Evolutionary conservation across 495 filamentous ascomycete genomes (phyloP), one percentile per base, ranked within the genome.

Genomic region (Daldinia grandis): DNA sequence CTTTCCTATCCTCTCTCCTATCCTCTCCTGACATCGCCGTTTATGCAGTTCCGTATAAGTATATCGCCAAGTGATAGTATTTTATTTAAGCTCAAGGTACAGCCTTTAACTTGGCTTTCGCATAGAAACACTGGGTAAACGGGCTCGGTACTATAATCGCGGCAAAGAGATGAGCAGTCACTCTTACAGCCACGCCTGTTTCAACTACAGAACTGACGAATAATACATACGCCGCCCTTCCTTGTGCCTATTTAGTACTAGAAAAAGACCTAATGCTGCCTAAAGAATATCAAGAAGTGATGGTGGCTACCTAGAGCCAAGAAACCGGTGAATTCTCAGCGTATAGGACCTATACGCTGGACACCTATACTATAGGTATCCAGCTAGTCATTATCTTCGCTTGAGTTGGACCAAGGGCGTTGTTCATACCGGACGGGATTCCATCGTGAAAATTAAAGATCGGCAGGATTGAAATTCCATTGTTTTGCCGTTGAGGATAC

Each of bases 141-240:
- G 77, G 77, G 7, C 66, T 80, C 0, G 62, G 56, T 3, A 78
- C 73, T 2, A 31, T 66, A 7, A 53, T 69, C 2, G 58, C 24
- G 9, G 78, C 73, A 8, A 3, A 67, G 27, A 69, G 72, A 28
- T 79, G 74, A 73, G 51, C 27, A 37, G 5, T 10, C 9, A 37
- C 35, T 8, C 9, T 37, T 8, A 37, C 35, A 4, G 35, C 35
- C 35, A 9, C 35, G 7, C 35, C 35, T 10, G 9, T 37, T 37
- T 5, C 12, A 10, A 37, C 35, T 12, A 9, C 35, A 10, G 12
- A 37, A 12, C 35, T 37, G 35, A 37, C 35, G 35, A 37, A 37
- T 37, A 12, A 37, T 37, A 10, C 35, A 6, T 37, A 37, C 9
- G 35, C 35, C 9, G 35, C 3, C 12, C 35, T 37, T 12, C 35